phyloP scores from a whole-genome alignment of 305 asterid species.

The Caryopteris hybrid region DNA sequence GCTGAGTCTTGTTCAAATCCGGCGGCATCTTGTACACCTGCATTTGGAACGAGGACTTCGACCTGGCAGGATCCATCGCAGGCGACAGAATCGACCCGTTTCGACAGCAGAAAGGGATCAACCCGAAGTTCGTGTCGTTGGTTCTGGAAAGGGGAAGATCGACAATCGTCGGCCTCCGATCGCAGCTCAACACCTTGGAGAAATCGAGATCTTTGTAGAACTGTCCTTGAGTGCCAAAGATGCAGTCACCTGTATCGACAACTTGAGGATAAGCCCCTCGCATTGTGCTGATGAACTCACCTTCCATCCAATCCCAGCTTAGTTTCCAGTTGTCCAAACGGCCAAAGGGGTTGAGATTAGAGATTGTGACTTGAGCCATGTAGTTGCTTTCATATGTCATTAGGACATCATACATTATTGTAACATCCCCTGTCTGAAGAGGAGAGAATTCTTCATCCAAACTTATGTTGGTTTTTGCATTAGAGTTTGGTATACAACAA shows the following conservation, averaged over 20 bases:
- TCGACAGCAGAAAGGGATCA: slow-evolving; percentile 63
- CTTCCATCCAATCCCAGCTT: slow-evolving; percentile 72
- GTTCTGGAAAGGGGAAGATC: slow-evolving; percentile 59
- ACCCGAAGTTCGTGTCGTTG: slow-evolving; percentile 52
- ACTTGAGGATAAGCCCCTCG: slow-evolving; percentile 57
- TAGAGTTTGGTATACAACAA: slow-evolving; percentile 45
- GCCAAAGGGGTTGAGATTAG: slow-evolving; percentile 46
- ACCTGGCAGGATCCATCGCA: slow-evolving; percentile 40
- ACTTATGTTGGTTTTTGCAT: slow-evolving; percentile 25
- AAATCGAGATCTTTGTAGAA: slow-evolving; percentile 41
- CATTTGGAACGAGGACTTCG: slow-evolving; percentile 54
- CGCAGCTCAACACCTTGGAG: slow-evolving; percentile 48
- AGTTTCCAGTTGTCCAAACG: slow-evolving; percentile 60
- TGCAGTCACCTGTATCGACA: slow-evolving; percentile 46
- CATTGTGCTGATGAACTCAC: slow-evolving; percentile 67
- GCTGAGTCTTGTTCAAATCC: slow-evolving; percentile 37
- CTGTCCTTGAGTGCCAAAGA: slow-evolving; percentile 55
- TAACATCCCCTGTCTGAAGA: slow-evolving; percentile 52
- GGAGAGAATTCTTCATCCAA: slow-evolving; percentile 26
- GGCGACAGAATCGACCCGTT: slow-evolving; percentile 67
- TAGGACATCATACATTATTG: slow-evolving; percentile 57
- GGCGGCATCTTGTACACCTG: slow-evolving; percentile 82
- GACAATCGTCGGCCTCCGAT: slow-evolving; percentile 50
- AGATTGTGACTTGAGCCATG: slow-evolving; percentile 57
- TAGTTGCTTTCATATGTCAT: slow-evolving; percentile 43